These are phyloP conservation scores for Solanum chacoense DNA, from an alignment of 305 asterid genomes.

Conservation along the genomic window DNA sequence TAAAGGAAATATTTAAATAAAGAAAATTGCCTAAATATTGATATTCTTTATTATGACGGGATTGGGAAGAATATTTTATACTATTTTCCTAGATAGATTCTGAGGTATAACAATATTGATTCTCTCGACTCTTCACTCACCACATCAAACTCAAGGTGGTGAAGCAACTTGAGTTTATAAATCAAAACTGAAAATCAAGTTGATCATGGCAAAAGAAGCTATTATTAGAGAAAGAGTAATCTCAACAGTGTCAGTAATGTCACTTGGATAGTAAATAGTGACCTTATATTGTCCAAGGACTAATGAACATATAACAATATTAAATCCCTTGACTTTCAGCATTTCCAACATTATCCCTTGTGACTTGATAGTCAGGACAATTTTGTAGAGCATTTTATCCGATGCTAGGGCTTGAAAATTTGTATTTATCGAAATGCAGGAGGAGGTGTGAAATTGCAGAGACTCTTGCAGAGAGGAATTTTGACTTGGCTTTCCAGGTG, in stretches of 20 bases:
- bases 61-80: background rate
- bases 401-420: background rate
- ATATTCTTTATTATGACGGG: background rate
- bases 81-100: background rate
- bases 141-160: background rate
- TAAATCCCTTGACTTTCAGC: background rate
- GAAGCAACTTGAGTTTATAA: background rate
- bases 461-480: conserved; percentile 83
- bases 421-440: conserved; percentile 28
- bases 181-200: background rate
- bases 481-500: conserved; percentile 89
- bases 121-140: background rate
- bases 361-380: background rate
- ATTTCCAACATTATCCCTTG: background rate
- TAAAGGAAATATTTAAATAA: background rate
- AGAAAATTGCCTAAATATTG: background rate
- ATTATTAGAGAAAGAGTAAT: background rate
- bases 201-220: background rate
- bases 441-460: conserved; percentile 97
- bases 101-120: background rate
- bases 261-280: background rate
- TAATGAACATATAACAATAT: background rate
- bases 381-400: background rate
- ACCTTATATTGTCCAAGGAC: background rate
- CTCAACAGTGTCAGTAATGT: background rate